Conservation (phyloP, 1,284 basidiomycete genomes). For the Ceratobasidium sp. region DNA sequence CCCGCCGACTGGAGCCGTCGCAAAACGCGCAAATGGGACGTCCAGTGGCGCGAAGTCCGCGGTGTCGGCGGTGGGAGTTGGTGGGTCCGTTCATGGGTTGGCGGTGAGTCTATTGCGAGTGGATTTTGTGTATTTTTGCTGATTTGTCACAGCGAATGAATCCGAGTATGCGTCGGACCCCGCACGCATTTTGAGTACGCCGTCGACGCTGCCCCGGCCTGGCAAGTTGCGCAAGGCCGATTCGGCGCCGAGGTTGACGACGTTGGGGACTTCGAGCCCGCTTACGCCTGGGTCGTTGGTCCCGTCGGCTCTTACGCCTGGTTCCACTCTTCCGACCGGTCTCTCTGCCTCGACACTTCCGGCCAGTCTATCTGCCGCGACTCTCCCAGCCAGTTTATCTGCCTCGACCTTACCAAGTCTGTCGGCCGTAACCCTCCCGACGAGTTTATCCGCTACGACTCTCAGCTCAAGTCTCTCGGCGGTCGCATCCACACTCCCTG, state of each 20-base stretch:
- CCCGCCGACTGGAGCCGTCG: conserved; percentile 3
- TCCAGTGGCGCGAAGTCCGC: conserved; percentile 11
- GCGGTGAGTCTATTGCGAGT: conserved; percentile 3
- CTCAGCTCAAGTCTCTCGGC: too few species aligned
- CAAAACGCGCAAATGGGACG: conserved; percentile 4
- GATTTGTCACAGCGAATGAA: not conserved
- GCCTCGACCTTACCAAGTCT: too few species aligned
- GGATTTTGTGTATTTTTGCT: not conserved
- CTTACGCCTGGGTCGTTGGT: too few species aligned
- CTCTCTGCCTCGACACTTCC: too few species aligned
- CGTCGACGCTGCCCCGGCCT: conserved; percentile 11
- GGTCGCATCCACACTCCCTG: not conserved
- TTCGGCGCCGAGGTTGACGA: too few species aligned
- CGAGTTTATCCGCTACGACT: too few species aligned
- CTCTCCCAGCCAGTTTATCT: too few species aligned
- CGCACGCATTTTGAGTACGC: conserved; percentile 6
- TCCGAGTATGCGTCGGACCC: conserved; percentile 33
- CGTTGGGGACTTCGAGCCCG: too few species aligned
- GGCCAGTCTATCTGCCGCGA: too few species aligned
- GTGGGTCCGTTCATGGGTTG: conserved; percentile 33
- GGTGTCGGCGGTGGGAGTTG: conserved; percentile 30
- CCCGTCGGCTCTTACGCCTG: too few species aligned
- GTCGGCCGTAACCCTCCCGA: too few species aligned
- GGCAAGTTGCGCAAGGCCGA: conserved; percentile 12
- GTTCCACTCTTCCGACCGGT: too few species aligned